Conservation (phyloP, 2,329 filamentous ascomycete genomes). For the Ascochyta fabae region DNA sequence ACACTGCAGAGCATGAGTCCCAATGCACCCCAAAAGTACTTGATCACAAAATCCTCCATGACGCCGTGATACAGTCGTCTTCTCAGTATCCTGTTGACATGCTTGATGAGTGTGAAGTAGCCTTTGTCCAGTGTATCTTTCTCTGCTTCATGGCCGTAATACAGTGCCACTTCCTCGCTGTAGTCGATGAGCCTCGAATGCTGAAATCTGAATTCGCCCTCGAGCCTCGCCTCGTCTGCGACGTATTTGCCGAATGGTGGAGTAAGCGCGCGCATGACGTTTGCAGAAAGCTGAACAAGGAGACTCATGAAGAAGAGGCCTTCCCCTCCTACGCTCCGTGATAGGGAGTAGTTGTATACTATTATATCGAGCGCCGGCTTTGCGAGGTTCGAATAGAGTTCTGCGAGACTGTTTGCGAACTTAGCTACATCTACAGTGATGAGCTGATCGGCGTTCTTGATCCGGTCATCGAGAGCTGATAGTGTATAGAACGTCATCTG, state of each 20-base stretch:
- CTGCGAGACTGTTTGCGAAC: slow-evolving; percentile 93
- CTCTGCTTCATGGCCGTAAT: slow-evolving; percentile 89
- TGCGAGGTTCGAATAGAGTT: slow-evolving; percentile 94
- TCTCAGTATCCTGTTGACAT: slow-evolving; percentile 93
- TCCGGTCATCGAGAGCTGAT: slow-evolving; percentile 91
- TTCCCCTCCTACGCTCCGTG: slow-evolving; percentile 93
- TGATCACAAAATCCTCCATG: slow-evolving; percentile 99
- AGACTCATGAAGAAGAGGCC: slow-evolving; percentile 95
- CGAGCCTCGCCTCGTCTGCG: slow-evolving; percentile 89
- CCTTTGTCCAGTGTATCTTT: slow-evolving; percentile 97
- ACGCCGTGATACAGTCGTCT: slow-evolving; percentile 95
- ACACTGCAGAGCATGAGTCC: slow-evolving; percentile 91
- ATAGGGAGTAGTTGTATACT: slow-evolving; percentile 95
- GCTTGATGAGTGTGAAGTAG: slow-evolving; percentile 98
- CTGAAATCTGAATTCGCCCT: slow-evolving; percentile 95
- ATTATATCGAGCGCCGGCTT: slow-evolving; percentile 95
- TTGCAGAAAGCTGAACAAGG: slow-evolving; percentile 89
- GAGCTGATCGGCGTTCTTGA: slow-evolving; percentile 97
- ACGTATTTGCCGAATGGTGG: slow-evolving; percentile 98
- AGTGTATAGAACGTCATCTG: slow-evolving; percentile 98
- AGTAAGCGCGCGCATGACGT: slow-evolving; percentile 90
- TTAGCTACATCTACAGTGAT: slow-evolving; percentile 96
- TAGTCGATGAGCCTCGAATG: slow-evolving; percentile 96
- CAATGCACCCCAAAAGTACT: slow-evolving; percentile 97
- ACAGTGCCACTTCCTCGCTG: slow-evolving; percentile 92